Evolutionary conservation across 2,329 filamentous ascomycete species (phyloP), one percentile per base, ranked within the genome.

Genomic region (Colletotrichum scovillei): DNA sequence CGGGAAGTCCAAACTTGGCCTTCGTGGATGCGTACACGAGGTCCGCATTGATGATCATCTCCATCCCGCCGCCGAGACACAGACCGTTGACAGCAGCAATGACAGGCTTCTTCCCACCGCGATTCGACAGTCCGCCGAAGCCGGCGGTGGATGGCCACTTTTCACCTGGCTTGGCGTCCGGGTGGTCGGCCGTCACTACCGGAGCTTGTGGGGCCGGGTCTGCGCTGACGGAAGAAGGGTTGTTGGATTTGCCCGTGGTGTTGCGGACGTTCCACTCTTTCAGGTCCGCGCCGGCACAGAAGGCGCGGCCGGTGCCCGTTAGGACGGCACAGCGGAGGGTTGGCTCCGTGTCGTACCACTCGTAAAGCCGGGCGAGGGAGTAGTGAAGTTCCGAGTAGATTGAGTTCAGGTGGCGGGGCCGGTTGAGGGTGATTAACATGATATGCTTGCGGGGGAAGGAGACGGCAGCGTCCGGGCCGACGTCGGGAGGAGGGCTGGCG

Each of bases 81-180:
- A 93, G 84, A 7, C 94, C 94, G 78, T 95, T 94, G 24, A 95
- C 92, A 1, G 93, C 94, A 1, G 91, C 92, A 32, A 96, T 88
- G 68, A 96, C 87, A 6, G 94, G 94, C 78, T 96, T 96, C 81
- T 90, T 91, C 60, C 93, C 93, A 5, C 82, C 80, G 30, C 93
- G 87, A 75, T 93, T 91, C 67, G 89, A 91, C 38, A 95, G 82
- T 0, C 72, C 79, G 28, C 73, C 59, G 49, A 68, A 67, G 19
- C 71, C 67, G 76, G 58, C 70, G 70, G 24, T 62, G 16, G 28
- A 70, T 58, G 30, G 71, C 71, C 35, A 56, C 55, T 73, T 64
- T 30, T 63, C 49, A 78, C 64, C 58, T 38, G 46, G 28, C 19
- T 62, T 58, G n/a, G 65, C 63, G 5, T 67, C 64, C 0, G 72